phyloP scores from a whole-genome alignment of 345 rosid genomes.

The Salix exigua region DNA sequence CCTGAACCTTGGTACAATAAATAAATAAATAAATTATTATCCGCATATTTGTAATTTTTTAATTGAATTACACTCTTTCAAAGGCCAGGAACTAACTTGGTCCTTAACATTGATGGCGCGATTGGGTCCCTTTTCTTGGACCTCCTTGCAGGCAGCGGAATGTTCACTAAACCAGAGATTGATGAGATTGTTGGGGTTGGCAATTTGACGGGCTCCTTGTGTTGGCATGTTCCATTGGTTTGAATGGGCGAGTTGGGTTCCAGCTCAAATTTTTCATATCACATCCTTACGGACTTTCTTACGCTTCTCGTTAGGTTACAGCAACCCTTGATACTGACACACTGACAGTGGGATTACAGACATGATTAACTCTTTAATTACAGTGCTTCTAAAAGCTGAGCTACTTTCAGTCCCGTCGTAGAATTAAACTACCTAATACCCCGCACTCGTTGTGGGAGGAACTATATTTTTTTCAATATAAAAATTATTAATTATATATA shows the following conservation, averaged over 20 bases:
- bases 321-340: conserved; percentile 1
- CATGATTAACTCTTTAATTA: neutral
- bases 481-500: too few relatives aligned
- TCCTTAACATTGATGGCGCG: conserved; percentile 84
- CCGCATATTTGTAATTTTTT: too few relatives aligned
- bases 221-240: conserved; percentile 85
- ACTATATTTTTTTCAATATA: too few relatives aligned
- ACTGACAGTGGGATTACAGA: neutral
- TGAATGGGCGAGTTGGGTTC: conserved; percentile 59
- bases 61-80: conserved; percentile 34
- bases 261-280: conserved; percentile 1
- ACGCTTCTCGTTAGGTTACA: conserved; percentile 1
- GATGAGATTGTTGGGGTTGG: conserved; percentile 87
- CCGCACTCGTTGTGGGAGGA: too few relatives aligned
- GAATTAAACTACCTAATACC: too few relatives aligned
- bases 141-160: conserved; percentile 87
- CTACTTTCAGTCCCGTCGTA: neutral
- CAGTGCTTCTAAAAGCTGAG: neutral
- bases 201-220: conserved; percentile 87
- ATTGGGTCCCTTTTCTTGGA: conserved; percentile 94
- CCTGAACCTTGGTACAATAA: too few relatives aligned
- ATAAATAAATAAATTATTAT: too few relatives aligned
- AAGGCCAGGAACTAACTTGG: conserved; percentile 85
- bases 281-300: neutral
- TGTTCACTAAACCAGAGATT: conserved; percentile 89